phyloP scores from a whole-genome alignment of 306 rosid species.

The Alnus rubra region DNA sequence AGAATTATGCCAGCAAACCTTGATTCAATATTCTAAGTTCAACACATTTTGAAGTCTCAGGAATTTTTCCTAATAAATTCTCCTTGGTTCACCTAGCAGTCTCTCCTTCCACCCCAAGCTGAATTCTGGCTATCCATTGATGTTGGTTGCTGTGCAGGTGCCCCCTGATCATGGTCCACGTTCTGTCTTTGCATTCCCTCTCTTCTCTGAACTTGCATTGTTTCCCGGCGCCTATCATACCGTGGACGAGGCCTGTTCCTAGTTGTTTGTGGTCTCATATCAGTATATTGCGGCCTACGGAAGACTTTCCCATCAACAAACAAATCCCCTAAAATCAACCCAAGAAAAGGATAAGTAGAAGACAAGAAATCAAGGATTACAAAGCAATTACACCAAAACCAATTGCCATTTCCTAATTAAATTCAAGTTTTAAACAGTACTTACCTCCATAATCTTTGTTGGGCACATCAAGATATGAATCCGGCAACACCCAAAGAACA shows the following conservation, averaged over 20 bases:
- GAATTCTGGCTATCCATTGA: slow-evolving; percentile 32
- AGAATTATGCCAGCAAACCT: slow-evolving; percentile 20
- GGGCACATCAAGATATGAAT: slow-evolving; percentile 88
- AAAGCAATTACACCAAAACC: slow-evolving; percentile 4
- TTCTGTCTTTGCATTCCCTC: slow-evolving; percentile 46
- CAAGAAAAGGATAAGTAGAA: background rate
- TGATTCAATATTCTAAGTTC: slow-evolving; percentile 2
- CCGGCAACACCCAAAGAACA: slow-evolving; percentile 95
- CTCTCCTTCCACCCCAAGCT: slow-evolving; percentile 25
- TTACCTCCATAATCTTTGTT: slow-evolving; percentile 95
- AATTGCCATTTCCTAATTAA: background rate
- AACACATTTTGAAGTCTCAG: slow-evolving; percentile 3
- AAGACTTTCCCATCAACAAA: slow-evolving; percentile 84
- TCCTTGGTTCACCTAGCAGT: slow-evolving; percentile 6
- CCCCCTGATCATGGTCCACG: slow-evolving; percentile 48
- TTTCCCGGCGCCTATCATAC: slow-evolving; percentile 65
- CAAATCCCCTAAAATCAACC: slow-evolving; percentile 63
- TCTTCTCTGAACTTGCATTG: slow-evolving; percentile 66
- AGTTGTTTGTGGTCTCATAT: slow-evolving; percentile 46
- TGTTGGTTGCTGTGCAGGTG: slow-evolving; percentile 40
- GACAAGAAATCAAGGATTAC: background rate
- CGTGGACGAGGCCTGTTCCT: slow-evolving; percentile 81
- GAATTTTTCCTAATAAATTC: slow-evolving; percentile 21
- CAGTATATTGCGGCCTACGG: slow-evolving; percentile 85
- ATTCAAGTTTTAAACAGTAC: slow-evolving; percentile 21